Percentiles rank a stretch among this genome's conserved stretches.
Evolutionary conservation across 495 filamentous ascomycete species (phyloP).

Genomic region (Annulohypoxylon stygium): DNA sequence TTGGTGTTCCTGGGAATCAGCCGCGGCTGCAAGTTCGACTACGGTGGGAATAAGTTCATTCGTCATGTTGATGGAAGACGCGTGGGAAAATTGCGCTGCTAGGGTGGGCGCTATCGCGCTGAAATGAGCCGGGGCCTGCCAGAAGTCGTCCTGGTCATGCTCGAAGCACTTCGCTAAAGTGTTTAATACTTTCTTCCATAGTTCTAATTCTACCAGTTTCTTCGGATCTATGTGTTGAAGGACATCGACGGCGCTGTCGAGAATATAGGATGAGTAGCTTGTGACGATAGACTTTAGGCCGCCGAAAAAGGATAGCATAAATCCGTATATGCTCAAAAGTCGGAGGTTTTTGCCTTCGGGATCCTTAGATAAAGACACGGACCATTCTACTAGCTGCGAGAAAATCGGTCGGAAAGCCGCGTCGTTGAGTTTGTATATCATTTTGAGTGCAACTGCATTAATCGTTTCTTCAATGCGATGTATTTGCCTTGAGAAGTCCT

Average conservation of each 20-base stretch:
- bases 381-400: slow-evolving; percentile 82
- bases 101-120: slow-evolving; percentile 75
- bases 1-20: slow-evolving; percentile 86
- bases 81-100: slow-evolving; percentile 73
- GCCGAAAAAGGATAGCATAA: slow-evolving; percentile 81
- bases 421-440: slow-evolving; percentile 97
- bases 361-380: slow-evolving; percentile 68
- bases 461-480: slow-evolving; percentile 73
- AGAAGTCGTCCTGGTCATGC: slow-evolving; percentile 84
- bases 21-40: slow-evolving; percentile 81
- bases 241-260: slow-evolving; percentile 78
- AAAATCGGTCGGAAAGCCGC: slow-evolving; percentile 96
- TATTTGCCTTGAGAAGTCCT: slow-evolving; percentile 61
- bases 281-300: slow-evolving; percentile 94
- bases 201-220: slow-evolving; percentile 64
- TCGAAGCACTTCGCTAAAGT: slow-evolving; percentile 80
- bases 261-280: slow-evolving; percentile 84
- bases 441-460: slow-evolving; percentile 79
- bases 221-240: slow-evolving; percentile 65
- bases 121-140: slow-evolving; percentile 91
- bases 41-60: slow-evolving; percentile 67
- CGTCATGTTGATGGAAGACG: slow-evolving; percentile 57
- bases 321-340: slow-evolving; percentile 78
- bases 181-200: slow-evolving; percentile 73
- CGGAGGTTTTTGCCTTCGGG: slow-evolving; percentile 66